These are phyloP conservation scores for Rubia yunnanensis DNA, from an alignment of 257 asterid genomes.

Conservation along the genomic window DNA sequence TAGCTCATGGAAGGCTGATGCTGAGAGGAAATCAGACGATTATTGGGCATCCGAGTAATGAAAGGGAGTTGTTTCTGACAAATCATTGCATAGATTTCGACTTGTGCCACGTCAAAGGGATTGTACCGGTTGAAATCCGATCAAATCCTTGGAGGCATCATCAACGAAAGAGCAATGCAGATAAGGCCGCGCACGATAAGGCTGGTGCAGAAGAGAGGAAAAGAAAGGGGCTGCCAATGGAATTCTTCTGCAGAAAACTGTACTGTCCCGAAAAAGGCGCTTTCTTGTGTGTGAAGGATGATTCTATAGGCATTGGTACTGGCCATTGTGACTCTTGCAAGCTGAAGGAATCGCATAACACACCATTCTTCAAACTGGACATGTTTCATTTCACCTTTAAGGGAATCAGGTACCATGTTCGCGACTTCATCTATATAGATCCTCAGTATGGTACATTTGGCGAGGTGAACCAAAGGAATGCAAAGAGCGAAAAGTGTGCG, in stretches of 20 bases:
- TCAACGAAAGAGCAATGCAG: slow-evolving; percentile 6
- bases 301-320: slow-evolving; percentile 13
- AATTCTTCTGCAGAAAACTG: slow-evolving; percentile 15
- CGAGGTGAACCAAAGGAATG: neutral
- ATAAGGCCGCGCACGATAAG: neutral
- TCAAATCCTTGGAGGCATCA: neutral
- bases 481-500: neutral
- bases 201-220: slow-evolving; percentile 7
- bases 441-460: neutral
- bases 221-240: neutral
- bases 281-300: slow-evolving; percentile 3
- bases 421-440: slow-evolving; percentile 13
- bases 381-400: slow-evolving; percentile 7
- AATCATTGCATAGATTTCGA: slow-evolving; percentile 16
- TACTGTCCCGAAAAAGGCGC: slow-evolving; percentile 22
- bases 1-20: slow-evolving; percentile 19
- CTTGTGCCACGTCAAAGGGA: slow-evolving; percentile 7
- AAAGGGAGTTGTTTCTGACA: slow-evolving; percentile 19
- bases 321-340: slow-evolving; percentile 16
- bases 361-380: slow-evolving; percentile 1
- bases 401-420: slow-evolving; percentile 9
- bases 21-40: slow-evolving; percentile 16
- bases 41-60: slow-evolving; percentile 9
- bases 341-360: neutral
- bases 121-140: neutral